Conservation (phyloP, 148 eudicot species). For the Fagopyrum tataricum region DNA sequence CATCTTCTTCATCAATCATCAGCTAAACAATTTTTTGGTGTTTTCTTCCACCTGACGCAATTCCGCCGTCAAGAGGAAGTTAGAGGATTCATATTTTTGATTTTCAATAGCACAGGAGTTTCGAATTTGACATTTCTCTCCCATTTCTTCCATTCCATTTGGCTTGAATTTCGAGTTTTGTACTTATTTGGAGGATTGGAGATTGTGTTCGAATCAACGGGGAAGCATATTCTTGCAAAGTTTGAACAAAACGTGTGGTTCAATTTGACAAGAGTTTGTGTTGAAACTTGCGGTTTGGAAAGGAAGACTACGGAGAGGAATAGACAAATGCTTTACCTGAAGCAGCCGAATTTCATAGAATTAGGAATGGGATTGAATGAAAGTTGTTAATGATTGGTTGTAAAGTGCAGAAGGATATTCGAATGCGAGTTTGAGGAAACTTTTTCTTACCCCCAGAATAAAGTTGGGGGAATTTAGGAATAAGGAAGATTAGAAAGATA, state of each 20-base stretch:
- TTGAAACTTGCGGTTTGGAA: not conserved
- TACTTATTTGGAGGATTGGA: not conserved
- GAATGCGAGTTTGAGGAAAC: constrained; percentile 41
- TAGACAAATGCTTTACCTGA: constrained; percentile 44
- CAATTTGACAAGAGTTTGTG: not conserved
- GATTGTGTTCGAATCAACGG: not conserved
- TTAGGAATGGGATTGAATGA: constrained; percentile 14
- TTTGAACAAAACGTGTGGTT: not conserved
- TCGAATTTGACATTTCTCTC: not conserved
- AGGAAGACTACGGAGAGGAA: not conserved
- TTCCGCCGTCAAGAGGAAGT: not conserved
- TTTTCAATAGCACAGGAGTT: not conserved
- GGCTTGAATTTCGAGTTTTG: not conserved
- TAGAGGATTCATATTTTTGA: not conserved
- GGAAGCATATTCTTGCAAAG: not conserved
- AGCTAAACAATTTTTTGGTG: not conserved
- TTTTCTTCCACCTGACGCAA: constrained; percentile 5
- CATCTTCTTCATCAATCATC: constrained; percentile 6
- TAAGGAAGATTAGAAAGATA: constrained; percentile 1
- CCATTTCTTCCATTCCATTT: not conserved
- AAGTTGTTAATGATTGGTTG: constrained; percentile 11
- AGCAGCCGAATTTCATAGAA: constrained; percentile 31
- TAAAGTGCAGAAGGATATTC: constrained; percentile 20
- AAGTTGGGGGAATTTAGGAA: constrained; percentile 50
- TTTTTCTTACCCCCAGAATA: constrained; percentile 43